Percentiles rank a stretch among this genome's conserved stretches.
Conservation (phyloP, 2,329 filamentous ascomycete genomes). For the Thelonectria rubi region DNA sequence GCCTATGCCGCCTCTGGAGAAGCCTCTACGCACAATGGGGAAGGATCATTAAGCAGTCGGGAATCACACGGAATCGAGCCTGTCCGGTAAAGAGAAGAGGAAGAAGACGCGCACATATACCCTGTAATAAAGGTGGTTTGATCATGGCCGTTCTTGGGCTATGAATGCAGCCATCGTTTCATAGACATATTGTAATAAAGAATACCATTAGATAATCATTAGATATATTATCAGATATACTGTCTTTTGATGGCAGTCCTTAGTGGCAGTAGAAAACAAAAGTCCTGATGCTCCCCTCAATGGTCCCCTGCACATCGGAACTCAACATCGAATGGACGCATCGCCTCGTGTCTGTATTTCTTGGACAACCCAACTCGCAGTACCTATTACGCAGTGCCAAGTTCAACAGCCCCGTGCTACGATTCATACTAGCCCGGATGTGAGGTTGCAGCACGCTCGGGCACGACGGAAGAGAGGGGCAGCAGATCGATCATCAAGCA, state of each 20-base stretch:
- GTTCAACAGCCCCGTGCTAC: not conserved
- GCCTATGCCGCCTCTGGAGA: slow-evolving; percentile 6
- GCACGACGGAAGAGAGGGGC: not conserved
- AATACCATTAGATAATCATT: not conserved
- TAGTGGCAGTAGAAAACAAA: not conserved
- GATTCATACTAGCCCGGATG: not conserved
- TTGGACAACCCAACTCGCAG: not conserved
- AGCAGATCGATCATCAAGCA: not conserved
- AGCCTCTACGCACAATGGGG: slow-evolving; percentile 7
- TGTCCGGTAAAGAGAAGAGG: not conserved
- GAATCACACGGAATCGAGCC: slow-evolving; percentile 16
- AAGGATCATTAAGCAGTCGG: slow-evolving; percentile 16
- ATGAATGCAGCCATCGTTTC: too few relatives aligned
- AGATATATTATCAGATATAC: not conserved
- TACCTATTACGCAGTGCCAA: not conserved
- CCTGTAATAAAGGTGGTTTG: not conserved
- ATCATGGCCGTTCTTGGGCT: too few relatives aligned
- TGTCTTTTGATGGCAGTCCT: not conserved
- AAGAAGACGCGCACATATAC: not conserved
- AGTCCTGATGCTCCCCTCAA: too few relatives aligned
- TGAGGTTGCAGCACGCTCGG: not conserved
- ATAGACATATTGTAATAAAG: not conserved
- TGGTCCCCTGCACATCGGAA: too few relatives aligned
- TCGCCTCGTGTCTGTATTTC: not conserved
- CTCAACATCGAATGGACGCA: too few relatives aligned